Percentiles rank a stretch among this genome's conserved stretches.
phyloP scores from a whole-genome alignment of 1,139 yeast genomes.

The Suzukiozyma palmioleophila region DNA sequence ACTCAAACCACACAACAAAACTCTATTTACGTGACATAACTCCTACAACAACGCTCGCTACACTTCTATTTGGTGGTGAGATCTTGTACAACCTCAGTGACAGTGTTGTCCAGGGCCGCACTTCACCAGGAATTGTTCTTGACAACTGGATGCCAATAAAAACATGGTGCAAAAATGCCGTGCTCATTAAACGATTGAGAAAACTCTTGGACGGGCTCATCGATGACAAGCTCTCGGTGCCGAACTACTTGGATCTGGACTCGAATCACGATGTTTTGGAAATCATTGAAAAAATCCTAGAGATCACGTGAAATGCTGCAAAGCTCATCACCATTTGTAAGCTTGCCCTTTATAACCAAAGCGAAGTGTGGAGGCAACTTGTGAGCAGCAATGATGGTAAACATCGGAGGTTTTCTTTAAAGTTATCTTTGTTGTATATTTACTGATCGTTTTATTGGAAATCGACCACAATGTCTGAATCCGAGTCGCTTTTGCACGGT shows the following conservation, averaged over 20 bases:
- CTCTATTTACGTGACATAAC: conserved; percentile 71
- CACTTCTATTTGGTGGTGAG: conserved; percentile 75
- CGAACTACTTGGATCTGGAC: conserved; percentile 10
- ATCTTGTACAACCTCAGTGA: conserved; percentile 61
- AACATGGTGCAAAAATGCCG: conserved; percentile 94
- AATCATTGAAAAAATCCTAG: conserved; percentile 14
- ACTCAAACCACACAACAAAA: conserved; percentile 62
- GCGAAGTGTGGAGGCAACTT: neutral
- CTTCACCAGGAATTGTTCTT: conserved; percentile 62
- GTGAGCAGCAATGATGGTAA: no score
- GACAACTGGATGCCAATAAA: conserved; percentile 80
- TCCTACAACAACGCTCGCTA: conserved; percentile 68
- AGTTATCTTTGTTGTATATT: no score
- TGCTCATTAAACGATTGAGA: conserved; percentile 68
- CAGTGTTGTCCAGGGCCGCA: conserved; percentile 27
- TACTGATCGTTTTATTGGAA: no score
- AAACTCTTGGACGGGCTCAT: conserved; percentile 62
- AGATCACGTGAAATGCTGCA: conserved; percentile 4
- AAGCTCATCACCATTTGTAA: neutral
- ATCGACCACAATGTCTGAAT: no score
- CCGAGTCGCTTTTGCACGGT: no score
- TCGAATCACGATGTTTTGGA: conserved; percentile 12
- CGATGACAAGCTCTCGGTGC: conserved; percentile 43
- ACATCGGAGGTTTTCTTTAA: no score
- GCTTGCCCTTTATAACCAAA: neutral